Conservation (phyloP, 495 filamentous ascomycete species). For the Aspergillus diversus region DNA sequence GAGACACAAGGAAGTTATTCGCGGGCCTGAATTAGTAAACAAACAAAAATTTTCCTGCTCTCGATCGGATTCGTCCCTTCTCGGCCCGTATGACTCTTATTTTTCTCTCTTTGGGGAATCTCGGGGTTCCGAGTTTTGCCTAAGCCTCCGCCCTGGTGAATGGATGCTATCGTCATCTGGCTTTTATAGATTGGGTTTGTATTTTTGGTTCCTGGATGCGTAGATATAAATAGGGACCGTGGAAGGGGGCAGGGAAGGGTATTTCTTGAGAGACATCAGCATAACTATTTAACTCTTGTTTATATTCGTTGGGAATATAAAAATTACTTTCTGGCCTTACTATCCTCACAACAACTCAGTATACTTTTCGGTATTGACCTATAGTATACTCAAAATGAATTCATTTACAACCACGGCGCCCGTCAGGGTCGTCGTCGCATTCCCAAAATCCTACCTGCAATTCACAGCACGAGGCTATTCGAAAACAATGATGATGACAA, state of each 20-base stretch:
- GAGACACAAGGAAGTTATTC: not conserved
- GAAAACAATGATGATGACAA: conserved; percentile 25
- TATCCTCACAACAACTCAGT: not conserved
- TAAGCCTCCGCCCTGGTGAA: not conserved
- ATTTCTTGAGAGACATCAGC: too few species aligned
- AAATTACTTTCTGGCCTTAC: not conserved
- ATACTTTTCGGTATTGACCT: conserved; percentile 2
- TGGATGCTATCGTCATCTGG: not conserved
- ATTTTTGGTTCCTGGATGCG: not conserved
- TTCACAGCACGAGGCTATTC: conserved; percentile 35
- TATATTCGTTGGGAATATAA: too few species aligned
- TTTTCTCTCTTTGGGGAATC: conserved; percentile 1
- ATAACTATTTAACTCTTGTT: too few species aligned
- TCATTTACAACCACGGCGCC: conserved; percentile 35
- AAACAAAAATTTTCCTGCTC: not conserved
- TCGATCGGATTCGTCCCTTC: not conserved
- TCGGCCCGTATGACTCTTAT: conserved; percentile 19
- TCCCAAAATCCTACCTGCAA: conserved; percentile 33
- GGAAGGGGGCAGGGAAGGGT: not conserved
- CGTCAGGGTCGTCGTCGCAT: conserved; percentile 34
- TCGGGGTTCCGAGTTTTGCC: conserved; percentile 23
- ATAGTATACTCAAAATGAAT: conserved; percentile 24
- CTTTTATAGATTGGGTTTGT: not conserved
- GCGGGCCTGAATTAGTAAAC: not conserved
- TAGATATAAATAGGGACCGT: not conserved